These are phyloP conservation scores for Gossypium laxum DNA, from an alignment of 441 rosid species.

Conservation along the genomic window DNA sequence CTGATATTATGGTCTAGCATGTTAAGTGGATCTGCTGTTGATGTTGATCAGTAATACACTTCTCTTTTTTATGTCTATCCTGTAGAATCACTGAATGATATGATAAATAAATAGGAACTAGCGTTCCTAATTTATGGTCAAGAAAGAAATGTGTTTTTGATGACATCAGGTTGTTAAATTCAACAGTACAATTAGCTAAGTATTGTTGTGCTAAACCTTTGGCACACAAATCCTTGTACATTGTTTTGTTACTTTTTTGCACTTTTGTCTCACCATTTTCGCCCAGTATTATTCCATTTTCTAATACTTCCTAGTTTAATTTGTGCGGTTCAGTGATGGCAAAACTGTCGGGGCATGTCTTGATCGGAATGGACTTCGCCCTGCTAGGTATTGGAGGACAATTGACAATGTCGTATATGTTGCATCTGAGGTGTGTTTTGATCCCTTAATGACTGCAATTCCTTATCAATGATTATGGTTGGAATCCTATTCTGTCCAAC, in stretches of 20 bases:
- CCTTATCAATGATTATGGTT: constrained; percentile 3
- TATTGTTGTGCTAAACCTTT: neutral
- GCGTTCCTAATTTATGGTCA: neutral
- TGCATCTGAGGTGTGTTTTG: constrained; percentile 83
- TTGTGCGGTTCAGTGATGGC: constrained; percentile 75
- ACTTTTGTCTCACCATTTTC: constrained; percentile 9
- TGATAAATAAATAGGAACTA: neutral
- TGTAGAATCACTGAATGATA: neutral
- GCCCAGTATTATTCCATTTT: constrained; percentile 20
- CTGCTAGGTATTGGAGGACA: constrained; percentile 97
- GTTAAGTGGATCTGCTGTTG: neutral
- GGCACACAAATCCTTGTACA: neutral
- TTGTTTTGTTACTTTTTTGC: neutral
- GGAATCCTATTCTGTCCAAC: neutral
- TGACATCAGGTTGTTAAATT: neutral
- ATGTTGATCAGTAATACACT: neutral
- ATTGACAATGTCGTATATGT: constrained; percentile 89
- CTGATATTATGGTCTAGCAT: neutral
- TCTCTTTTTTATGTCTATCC: neutral
- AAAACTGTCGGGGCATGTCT: constrained; percentile 98
- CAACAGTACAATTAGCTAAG: neutral
- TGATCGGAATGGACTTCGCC: constrained; percentile 98
- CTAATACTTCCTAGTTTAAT: constrained; percentile 34
- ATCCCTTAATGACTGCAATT: constrained; percentile 20
- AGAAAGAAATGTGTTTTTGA: neutral